Evolutionary conservation across 2,329 filamentous ascomycete species (phyloP).

Genomic region (Drechslerella dactyloides): DNA sequence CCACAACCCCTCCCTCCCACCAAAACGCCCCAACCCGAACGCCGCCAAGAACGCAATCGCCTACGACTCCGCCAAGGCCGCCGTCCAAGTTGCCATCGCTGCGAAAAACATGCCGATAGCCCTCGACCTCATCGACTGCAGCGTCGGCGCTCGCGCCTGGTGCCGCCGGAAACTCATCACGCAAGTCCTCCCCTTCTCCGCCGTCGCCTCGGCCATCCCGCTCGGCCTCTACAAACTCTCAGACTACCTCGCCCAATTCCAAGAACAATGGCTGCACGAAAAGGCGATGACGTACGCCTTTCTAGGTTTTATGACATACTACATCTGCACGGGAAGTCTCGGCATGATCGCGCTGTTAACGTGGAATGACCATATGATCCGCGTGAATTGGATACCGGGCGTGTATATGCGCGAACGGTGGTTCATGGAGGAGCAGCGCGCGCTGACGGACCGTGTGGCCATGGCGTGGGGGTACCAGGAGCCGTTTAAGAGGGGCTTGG

Average conservation of each 20-base stretch:
- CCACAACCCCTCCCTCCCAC: slow-evolving; percentile 59
- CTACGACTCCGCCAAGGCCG: slow-evolving; percentile 71
- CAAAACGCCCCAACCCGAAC: slow-evolving; percentile 69
- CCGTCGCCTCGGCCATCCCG: slow-evolving; percentile 65
- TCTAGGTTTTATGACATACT: slow-evolving; percentile 80
- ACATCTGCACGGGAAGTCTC: slow-evolving; percentile 78
- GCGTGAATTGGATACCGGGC: slow-evolving; percentile 87
- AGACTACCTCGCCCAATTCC: slow-evolving; percentile 69
- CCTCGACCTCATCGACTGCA: slow-evolving; percentile 74
- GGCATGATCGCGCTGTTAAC: slow-evolving; percentile 85
- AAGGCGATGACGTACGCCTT: slow-evolving; percentile 80
- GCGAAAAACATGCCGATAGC: slow-evolving; percentile 78
- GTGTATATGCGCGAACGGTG: slow-evolving; percentile 81
- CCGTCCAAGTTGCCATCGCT: slow-evolving; percentile 79
- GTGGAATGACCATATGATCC: slow-evolving; percentile 90
- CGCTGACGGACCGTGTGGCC: slow-evolving; percentile 83
- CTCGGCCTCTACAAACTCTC: slow-evolving; percentile 74
- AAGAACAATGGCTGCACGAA: slow-evolving; percentile 76
- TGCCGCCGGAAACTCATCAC: slow-evolving; percentile 71
- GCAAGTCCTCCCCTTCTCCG: slow-evolving; percentile 67
- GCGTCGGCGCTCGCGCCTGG: slow-evolving; percentile 72
- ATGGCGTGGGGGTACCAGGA: slow-evolving; percentile 92
- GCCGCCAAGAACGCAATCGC: slow-evolving; percentile 75
- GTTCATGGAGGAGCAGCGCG: slow-evolving; percentile 87
- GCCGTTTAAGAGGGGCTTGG: slow-evolving; percentile 78